Evolutionary conservation across 1,284 basidiomycete genomes (phyloP).

Genomic region (Papiliotrema laurentii): DNA sequence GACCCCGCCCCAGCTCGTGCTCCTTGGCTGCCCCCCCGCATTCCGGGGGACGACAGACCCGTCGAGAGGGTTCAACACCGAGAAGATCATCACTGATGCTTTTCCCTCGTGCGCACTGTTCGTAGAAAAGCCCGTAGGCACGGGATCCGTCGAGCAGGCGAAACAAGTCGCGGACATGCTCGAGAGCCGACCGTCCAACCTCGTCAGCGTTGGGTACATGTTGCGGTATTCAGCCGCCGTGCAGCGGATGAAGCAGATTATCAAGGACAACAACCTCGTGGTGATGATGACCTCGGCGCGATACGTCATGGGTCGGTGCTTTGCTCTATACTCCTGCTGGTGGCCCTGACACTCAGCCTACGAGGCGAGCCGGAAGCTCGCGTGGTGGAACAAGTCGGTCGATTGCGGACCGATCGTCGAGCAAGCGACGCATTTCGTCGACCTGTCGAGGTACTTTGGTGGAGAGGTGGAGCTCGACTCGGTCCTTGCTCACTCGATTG

Average conservation of each 20-base stretch:
- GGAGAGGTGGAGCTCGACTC: slow-evolving; percentile 82
- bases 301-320: slow-evolving; percentile 53
- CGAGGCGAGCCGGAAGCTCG: slow-evolving; percentile 13
- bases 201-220: slow-evolving; percentile 84
- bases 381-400: slow-evolving; percentile 88
- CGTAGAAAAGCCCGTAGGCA: slow-evolving; percentile 64
- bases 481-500: slow-evolving; percentile 75
- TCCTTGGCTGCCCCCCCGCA: slow-evolving; percentile 84
- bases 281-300: slow-evolving; percentile 92
- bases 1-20: slow-evolving; percentile 49
- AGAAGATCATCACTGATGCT: slow-evolving; percentile 74
- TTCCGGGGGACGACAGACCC: slow-evolving; percentile 69
- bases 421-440: slow-evolving; percentile 71
- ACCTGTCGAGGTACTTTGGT: slow-evolving; percentile 90
- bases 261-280: slow-evolving; percentile 80
- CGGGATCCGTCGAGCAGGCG: slow-evolving; percentile 27
- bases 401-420: slow-evolving; percentile 75
- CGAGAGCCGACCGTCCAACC: slow-evolving; percentile 55
- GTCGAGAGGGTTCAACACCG: slow-evolving; percentile 65
- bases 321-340: neutral
- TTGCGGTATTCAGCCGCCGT: slow-evolving; percentile 82
- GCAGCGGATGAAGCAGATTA: slow-evolving; percentile 90
- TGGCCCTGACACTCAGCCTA: slow-evolving; percentile 7
- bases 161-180: slow-evolving; percentile 63
- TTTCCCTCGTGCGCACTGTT: slow-evolving; percentile 83